Conservation (phyloP, 2,329 filamentous ascomycete species). For the Byssochlamys sp. region DNA sequence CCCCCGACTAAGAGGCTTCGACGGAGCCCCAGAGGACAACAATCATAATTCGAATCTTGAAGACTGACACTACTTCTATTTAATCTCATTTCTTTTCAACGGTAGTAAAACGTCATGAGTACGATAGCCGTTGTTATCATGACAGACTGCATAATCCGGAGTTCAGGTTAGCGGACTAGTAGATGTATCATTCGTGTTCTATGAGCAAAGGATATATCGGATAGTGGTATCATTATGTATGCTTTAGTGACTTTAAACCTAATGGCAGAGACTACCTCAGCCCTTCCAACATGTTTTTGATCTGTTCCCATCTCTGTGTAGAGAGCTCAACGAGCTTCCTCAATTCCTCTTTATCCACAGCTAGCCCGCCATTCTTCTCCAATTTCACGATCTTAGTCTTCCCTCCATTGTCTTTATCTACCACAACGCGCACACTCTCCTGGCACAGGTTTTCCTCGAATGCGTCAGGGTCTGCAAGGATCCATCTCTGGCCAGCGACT, state of each 20-base stretch:
- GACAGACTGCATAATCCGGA: background rate
- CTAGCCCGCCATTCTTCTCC: conserved; percentile 73
- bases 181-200: background rate
- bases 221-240: conserved; percentile 19
- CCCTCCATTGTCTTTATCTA: conserved; percentile 48
- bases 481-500: conserved; percentile 46
- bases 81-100: background rate
- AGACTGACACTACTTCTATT: background rate
- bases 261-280: background rate
- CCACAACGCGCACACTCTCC: conserved; percentile 72
- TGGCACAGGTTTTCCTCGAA: conserved; percentile 79
- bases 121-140: background rate
- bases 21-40: conserved; percentile 13
- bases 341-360: conserved; percentile 56
- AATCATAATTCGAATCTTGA: background rate
- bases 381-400: conserved; percentile 53
- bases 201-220: background rate
- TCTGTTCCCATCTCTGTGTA: conserved; percentile 55
- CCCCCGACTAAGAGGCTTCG: conserved; percentile 28
- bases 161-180: background rate
- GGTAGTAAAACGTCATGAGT: background rate
- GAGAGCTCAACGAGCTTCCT: conserved; percentile 51
- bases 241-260: conserved; percentile 3
- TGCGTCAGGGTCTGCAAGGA: conserved; percentile 77
- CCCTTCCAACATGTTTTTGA: conserved; percentile 33